Percentiles rank a stretch among this genome's conserved stretches.
phyloP scores from a whole-genome alignment of 2,329 filamentous ascomycete species.

The Cladophialophora carrionii region DNA sequence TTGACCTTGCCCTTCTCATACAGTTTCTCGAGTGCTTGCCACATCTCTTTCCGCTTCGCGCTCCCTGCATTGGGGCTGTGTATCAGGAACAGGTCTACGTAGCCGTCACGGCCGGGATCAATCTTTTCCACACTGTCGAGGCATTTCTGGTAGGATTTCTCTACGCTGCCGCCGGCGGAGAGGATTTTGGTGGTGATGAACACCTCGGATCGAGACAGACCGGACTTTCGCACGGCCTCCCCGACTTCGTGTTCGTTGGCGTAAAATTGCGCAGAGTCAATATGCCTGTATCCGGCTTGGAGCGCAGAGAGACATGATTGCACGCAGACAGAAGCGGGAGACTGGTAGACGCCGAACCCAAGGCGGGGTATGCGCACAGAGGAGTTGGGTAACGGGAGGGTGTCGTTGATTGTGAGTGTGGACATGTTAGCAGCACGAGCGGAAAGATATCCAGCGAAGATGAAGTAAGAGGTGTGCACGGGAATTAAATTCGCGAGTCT shows the following conservation, averaged over 20 bases:
- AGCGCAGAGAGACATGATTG: constrained; percentile 62
- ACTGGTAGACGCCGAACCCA: constrained; percentile 73
- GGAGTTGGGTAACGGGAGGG: constrained; percentile 56
- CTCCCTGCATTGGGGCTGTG: constrained; percentile 64
- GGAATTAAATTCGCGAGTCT: background rate
- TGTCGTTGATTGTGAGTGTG: constrained; percentile 52
- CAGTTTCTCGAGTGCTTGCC: constrained; percentile 67
- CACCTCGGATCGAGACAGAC: constrained; percentile 61
- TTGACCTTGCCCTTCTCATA: constrained; percentile 63
- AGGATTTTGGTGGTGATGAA: constrained; percentile 75
- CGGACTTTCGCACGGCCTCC: constrained; percentile 61
- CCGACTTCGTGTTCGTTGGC: constrained; percentile 70
- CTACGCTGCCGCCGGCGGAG: constrained; percentile 55
- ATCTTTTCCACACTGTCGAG: constrained; percentile 67
- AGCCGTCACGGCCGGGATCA: constrained; percentile 58
- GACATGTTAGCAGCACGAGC: constrained; percentile 27
- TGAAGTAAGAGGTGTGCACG: background rate
- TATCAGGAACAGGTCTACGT: constrained; percentile 72
- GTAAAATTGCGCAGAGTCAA: constrained; percentile 69
- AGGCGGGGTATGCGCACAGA: constrained; percentile 63
- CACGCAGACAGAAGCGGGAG: constrained; percentile 58
- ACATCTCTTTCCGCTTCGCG: constrained; percentile 63
- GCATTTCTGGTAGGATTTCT: constrained; percentile 63
- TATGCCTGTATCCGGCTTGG: constrained; percentile 59
- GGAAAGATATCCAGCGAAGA: background rate